phyloP scores from a whole-genome alignment of 371 early-diverging fungal species.

The Mortierella sp. region DNA sequence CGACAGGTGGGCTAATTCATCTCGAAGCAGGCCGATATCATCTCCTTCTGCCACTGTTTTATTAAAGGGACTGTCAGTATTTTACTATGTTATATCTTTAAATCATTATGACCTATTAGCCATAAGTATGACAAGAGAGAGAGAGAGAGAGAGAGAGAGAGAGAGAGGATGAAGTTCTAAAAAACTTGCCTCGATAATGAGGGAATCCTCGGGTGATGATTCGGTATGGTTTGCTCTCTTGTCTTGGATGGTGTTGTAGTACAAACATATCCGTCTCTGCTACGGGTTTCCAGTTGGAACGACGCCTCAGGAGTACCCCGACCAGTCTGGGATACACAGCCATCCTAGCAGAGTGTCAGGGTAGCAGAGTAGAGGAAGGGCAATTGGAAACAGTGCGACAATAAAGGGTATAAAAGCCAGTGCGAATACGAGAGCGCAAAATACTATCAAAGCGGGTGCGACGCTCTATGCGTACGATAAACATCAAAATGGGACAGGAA shows the following conservation, averaged over 20 bases:
- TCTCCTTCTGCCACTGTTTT: conserved; percentile 9
- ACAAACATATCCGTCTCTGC: conserved; percentile 35
- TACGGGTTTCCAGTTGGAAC: conserved; percentile 33
- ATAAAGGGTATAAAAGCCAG: no score
- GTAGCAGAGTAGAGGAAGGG: background rate
- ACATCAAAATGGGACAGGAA: no score
- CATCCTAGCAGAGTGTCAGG: background rate
- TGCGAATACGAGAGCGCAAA: no score
- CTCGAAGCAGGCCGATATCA: background rate
- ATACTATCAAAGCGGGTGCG: no score
- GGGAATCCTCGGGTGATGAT: conserved; percentile 48
- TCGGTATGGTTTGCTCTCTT: conserved; percentile 18
- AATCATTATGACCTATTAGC: background rate
- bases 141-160: no score
- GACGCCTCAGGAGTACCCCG: conserved; percentile 28
- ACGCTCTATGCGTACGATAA: no score
- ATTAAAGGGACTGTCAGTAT: background rate
- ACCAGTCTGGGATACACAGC: conserved; percentile 36
- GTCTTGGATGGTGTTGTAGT: conserved; percentile 34
- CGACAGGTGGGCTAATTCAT: conserved; percentile 1
- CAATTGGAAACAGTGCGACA: no score
- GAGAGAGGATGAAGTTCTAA: no score
- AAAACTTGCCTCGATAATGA: conserved; percentile 28
- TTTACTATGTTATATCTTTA: no score
- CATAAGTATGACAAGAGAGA: background rate